These are phyloP conservation scores for Lotus japonicus DNA, from an alignment of 306 rosid species.

Conservation along the genomic window DNA sequence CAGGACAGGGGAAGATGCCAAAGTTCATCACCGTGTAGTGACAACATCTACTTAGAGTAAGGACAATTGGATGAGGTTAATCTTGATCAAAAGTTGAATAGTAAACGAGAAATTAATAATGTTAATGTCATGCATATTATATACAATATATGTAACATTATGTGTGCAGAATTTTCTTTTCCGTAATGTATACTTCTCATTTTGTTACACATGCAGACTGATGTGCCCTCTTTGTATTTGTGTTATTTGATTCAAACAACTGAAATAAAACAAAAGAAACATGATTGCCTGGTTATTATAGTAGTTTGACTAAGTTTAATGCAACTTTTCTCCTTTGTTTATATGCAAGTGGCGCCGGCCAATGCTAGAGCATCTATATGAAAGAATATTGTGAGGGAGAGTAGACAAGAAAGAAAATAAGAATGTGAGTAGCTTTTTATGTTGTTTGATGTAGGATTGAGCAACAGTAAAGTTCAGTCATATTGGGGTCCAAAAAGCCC, in stretches of 20 bases:
- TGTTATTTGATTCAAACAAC: not conserved
- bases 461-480: no score
- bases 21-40: slow-evolving; percentile 3
- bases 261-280: not conserved
- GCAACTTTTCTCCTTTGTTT: not conserved
- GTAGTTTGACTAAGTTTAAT: not conserved
- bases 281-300: not conserved
- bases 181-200: slow-evolving; percentile 2
- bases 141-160: not conserved
- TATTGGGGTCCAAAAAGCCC: no score
- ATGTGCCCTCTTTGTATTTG: not conserved
- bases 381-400: no score
- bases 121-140: not conserved
- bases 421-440: no score
- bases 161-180: slow-evolving; percentile 13
- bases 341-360: not conserved
- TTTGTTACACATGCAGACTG: slow-evolving; percentile 1
- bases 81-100: not conserved
- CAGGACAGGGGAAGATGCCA: not conserved
- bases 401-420: no score
- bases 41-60: not conserved
- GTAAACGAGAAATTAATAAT: not conserved
- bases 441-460: no score
- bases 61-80: not conserved
- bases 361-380: no score